Evolutionary conservation across 1,284 basidiomycete genomes (phyloP), one percentile per base, ranked within the genome.

Genomic region (Pascua guehoae): DNA sequence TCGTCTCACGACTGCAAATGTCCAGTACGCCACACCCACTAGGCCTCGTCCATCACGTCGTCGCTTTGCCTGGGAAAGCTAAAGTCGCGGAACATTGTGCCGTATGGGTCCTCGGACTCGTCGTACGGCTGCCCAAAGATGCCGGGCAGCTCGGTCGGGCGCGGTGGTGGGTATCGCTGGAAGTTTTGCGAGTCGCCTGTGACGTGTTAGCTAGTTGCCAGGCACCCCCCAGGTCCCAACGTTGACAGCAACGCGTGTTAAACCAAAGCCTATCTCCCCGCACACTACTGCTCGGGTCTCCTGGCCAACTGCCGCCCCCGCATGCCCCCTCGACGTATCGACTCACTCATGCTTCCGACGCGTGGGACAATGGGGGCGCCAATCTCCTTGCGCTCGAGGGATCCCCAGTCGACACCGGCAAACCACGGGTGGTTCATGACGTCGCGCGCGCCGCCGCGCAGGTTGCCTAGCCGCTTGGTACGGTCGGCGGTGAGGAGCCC

Each of bases 401-500:
- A 73, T 47, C 69, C 68, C 78, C 80, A 81, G 58, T 80, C 79
- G 12, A 81, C 80, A n/a, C 79, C 79, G 3, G 73, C 68, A 62
- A 80, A 80, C 79, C 79, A 80, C 3, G 70, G 60, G 65, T 80
- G 79, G 37, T 66, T 71, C 76, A 79, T 79, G 32, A 81, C 78
- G 59, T 81, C 80, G 54, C 68, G 70, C 1, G 79, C 78, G 4
- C 80, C 80, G 14, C 78, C 79, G 46, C 76, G 66, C 39, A 81
- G 63, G 62, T 81, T 81, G 16, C 80, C 80, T 12, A 81, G 65
- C 15, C 80, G 71, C 57, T 76, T 77, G 41, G 73, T 76, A 39
- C 78, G 70, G 62, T 81, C 79, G 8, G 78, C 68, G 0, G 76
- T 79, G 53, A 81, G 68, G 7, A 81, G 68, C 8, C 76, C 74